Evolutionary conservation across 2,329 filamentous ascomycete species (phyloP).

Genomic region (Aspergillus pseudoterreus): DNA sequence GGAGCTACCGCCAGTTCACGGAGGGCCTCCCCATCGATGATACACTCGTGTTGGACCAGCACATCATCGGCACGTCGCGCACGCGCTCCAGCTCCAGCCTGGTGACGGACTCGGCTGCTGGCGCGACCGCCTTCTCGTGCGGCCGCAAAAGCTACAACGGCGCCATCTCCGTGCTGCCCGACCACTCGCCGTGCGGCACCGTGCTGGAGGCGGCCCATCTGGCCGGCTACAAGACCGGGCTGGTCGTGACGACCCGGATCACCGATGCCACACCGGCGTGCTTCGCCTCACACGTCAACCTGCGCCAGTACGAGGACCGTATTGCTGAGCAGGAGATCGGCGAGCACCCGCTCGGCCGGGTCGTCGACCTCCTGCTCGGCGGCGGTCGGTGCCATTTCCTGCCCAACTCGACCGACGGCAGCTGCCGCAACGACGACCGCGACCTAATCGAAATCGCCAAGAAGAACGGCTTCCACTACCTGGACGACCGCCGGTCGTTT

Average conservation of each 20-base stretch:
- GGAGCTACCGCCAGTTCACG: constrained; percentile 77
- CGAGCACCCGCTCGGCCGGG: constrained; percentile 76
- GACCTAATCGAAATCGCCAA: constrained; percentile 72
- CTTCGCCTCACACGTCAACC: constrained; percentile 83
- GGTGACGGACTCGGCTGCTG: constrained; percentile 94
- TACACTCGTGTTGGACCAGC: constrained; percentile 74
- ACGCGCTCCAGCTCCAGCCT: constrained; percentile 80
- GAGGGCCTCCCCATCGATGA: constrained; percentile 70
- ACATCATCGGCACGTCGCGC: constrained; percentile 85
- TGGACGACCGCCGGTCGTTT: constrained; percentile 69
- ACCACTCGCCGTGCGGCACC: constrained; percentile 83
- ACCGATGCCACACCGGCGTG: constrained; percentile 96
- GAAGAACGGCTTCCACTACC: constrained; percentile 76
- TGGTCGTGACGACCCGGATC: constrained; percentile 91
- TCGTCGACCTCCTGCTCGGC: constrained; percentile 89
- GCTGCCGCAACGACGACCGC: constrained; percentile 75
- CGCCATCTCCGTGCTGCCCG: constrained; percentile 84
- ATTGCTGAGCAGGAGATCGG: constrained; percentile 93
- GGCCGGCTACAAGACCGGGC: constrained; percentile 84
- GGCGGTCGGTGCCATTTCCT: constrained; percentile 92
- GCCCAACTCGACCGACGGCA: constrained; percentile 73
- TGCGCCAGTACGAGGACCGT: constrained; percentile 75
- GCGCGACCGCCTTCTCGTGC: constrained; percentile 93
- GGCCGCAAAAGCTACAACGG: constrained; percentile 94
- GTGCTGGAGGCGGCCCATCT: constrained; percentile 90